Evolutionary conservation across 2,329 filamentous ascomycete genomes (phyloP).

Genomic region (Botrytis byssoidea): DNA sequence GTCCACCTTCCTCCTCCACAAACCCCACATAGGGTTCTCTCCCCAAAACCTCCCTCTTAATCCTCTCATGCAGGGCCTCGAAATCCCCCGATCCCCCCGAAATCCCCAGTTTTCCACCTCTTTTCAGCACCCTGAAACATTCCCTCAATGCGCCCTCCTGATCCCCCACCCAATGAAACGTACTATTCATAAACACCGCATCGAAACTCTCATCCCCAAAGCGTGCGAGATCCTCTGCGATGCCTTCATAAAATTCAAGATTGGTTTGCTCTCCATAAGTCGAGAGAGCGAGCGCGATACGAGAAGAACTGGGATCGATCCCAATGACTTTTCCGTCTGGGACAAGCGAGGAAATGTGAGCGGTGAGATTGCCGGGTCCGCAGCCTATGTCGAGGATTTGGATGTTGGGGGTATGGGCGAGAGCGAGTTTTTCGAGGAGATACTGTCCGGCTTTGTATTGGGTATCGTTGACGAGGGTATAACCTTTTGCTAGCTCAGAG

Average conservation of each 20-base stretch:
- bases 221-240: conserved; percentile 20
- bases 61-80: conserved; percentile 23
- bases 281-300: conserved; percentile 20
- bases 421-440: conserved; percentile 20
- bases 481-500: conserved; percentile 24
- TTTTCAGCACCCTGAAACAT: conserved; percentile 21
- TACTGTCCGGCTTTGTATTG: conserved; percentile 21
- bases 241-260: conserved; percentile 16
- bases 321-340: conserved; percentile 16
- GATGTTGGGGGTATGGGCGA: not conserved
- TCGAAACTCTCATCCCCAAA: conserved; percentile 20
- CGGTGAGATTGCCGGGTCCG: conserved; percentile 40
- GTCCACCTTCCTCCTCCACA: conserved; percentile 4
- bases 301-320: conserved; percentile 22
- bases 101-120: conserved; percentile 22
- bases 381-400: conserved; percentile 40
- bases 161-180: conserved; percentile 23
- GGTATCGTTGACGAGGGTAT: conserved; percentile 21
- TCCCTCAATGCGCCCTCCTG: conserved; percentile 18
- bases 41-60: conserved; percentile 24
- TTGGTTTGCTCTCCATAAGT: not conserved
- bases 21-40: conserved; percentile 21
- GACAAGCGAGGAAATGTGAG: conserved; percentile 18
- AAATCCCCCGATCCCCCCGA: conserved; percentile 25
- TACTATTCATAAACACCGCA: conserved; percentile 23